These are phyloP conservation scores for Naganishia antarctica DNA, from an alignment of 768 basidiomycete species.

Conservation along the genomic window DNA sequence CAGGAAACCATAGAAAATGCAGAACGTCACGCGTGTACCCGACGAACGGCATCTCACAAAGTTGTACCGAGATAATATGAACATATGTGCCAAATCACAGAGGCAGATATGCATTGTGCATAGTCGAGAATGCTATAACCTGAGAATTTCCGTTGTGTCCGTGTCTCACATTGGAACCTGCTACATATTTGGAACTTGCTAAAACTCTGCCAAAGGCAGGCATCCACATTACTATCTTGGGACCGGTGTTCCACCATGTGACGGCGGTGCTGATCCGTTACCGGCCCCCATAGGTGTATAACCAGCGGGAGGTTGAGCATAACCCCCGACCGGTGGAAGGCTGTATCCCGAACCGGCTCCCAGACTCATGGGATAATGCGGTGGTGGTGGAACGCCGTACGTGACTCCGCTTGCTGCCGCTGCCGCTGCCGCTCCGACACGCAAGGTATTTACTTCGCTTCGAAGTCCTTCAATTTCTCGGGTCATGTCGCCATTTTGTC, in stretches of 20 bases:
- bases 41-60: background rate
- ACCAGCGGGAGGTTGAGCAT: background rate
- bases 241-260: conserved; percentile 2
- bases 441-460: conserved; percentile 61
- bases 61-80: too few relatives aligned
- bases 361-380: conserved; percentile 17
- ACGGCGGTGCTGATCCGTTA: background rate
- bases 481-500: conserved; percentile 67
- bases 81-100: too few relatives aligned
- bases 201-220: too few relatives aligned
- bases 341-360: conserved; percentile 8
- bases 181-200: too few relatives aligned
- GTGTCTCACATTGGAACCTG: too few relatives aligned
- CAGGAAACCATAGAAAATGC: background rate
- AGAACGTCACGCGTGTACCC: background rate
- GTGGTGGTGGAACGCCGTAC: conserved; percentile 24
- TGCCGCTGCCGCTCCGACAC: conserved; percentile 30
- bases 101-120: too few relatives aligned
- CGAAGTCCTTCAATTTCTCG: conserved; percentile 73
- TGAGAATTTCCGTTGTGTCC: too few relatives aligned
- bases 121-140: too few relatives aligned
- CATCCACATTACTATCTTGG: background rate
- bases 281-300: conserved; percentile 1
- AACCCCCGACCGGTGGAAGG: conserved; percentile 19
- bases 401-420: conserved; percentile 21